Conservation (phyloP, 176 grass and related monocot species). For the Triticum turgidum region DNA sequence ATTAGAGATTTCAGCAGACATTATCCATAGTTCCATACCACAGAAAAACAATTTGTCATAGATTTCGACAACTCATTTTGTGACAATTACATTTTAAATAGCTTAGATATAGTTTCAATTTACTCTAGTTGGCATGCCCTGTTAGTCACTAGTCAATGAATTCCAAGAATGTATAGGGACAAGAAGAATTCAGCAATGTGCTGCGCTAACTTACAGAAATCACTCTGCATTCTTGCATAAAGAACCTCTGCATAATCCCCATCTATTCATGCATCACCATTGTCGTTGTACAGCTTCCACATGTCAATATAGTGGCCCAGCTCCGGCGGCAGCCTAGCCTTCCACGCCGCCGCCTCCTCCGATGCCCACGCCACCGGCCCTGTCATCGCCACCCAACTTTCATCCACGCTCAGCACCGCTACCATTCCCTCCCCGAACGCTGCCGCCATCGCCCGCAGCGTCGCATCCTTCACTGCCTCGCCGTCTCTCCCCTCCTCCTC, state of each 20-base stretch:
- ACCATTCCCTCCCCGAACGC: constrained; percentile 56
- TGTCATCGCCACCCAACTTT: constrained; percentile 61
- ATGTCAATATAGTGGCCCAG: constrained; percentile 47
- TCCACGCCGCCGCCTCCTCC: constrained; percentile 49
- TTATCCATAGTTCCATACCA: background rate
- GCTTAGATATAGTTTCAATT: background rate
- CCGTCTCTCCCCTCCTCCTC: constrained; percentile 64
- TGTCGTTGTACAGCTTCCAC: constrained; percentile 41
- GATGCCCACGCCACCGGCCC: constrained; percentile 19
- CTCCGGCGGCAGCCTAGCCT: constrained; percentile 48
- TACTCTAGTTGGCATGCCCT: background rate
- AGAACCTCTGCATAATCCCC: background rate
- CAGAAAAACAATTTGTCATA: background rate
- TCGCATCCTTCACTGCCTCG: constrained; percentile 61
- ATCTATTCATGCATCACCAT: background rate
- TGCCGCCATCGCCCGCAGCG: constrained; percentile 42
- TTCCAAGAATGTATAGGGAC: background rate
- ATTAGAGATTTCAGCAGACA: background rate
- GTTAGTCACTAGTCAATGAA: background rate
- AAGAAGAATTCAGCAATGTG: background rate
- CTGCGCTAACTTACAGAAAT: background rate
- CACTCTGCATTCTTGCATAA: background rate
- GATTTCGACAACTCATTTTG: background rate
- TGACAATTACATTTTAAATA: background rate
- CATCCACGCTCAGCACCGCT: constrained; percentile 60